phyloP scores from a whole-genome alignment of 306 rosid genomes.

The Cicer arietinum region DNA sequence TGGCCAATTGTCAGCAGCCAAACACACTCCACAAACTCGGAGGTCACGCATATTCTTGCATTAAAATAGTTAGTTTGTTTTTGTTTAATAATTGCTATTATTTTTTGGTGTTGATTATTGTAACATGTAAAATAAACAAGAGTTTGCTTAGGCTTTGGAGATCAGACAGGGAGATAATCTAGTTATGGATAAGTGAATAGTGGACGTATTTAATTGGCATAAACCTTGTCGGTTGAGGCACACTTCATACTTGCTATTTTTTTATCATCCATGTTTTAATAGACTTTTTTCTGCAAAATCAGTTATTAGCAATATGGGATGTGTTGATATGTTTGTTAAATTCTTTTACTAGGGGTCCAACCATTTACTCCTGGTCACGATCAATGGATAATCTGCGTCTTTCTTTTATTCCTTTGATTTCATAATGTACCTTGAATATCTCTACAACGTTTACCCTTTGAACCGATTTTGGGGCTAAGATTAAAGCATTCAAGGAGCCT shows the following conservation, averaged over 20 bases:
- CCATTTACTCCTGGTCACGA: background rate
- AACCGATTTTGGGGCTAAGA: background rate
- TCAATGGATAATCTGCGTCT: background rate
- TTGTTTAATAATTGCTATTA: background rate
- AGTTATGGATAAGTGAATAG: background rate
- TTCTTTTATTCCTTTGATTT: background rate
- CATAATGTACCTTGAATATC: background rate
- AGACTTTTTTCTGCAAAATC: background rate
- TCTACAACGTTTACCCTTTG: background rate
- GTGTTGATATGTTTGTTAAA: background rate
- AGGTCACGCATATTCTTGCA: slow-evolving; percentile 4
- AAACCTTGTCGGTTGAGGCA: background rate
- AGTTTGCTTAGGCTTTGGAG: slow-evolving; percentile 3
- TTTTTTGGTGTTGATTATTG: background rate
- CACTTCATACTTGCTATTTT: background rate
- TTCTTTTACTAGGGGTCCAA: background rate
- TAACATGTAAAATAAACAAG: background rate
- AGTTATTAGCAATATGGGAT: background rate
- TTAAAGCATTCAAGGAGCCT: background rate
- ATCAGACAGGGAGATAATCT: background rate
- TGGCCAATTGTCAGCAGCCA: background rate
- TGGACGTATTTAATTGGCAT: background rate
- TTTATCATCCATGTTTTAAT: background rate
- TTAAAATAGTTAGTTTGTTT: background rate
- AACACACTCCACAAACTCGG: background rate